Evolutionary conservation across 345 rosid genomes (phyloP).

Genomic region (Diplotaxis tenuifolia): DNA sequence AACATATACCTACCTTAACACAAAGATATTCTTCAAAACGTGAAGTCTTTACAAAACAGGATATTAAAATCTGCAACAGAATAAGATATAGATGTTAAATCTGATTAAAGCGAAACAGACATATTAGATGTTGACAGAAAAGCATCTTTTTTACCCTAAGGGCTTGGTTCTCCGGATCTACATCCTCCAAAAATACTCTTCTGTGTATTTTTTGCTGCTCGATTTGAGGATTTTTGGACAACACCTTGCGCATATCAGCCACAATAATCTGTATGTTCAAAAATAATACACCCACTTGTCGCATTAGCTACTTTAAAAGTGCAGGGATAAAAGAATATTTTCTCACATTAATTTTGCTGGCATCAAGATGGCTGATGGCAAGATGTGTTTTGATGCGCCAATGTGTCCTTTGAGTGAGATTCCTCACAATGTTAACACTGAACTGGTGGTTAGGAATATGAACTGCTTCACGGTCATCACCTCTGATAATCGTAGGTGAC

Average conservation of each 20-base stretch:
- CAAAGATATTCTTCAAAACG: slow-evolving; percentile 79
- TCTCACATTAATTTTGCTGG: slow-evolving; percentile 75
- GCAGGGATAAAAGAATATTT: background rate
- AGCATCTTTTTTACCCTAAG: slow-evolving; percentile 56
- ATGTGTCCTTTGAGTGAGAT: slow-evolving; percentile 91
- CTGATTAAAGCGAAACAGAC: background rate
- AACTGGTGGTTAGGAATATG: slow-evolving; percentile 97
- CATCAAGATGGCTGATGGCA: slow-evolving; percentile 93
- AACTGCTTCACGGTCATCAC: slow-evolving; percentile 94
- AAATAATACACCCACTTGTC: slow-evolving; percentile 13
- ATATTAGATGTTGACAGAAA: background rate
- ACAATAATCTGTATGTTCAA: slow-evolving; percentile 57
- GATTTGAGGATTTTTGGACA: slow-evolving; percentile 90
- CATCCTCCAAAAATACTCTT: slow-evolving; percentile 75
- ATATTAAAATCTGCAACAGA: slow-evolving; percentile 68
- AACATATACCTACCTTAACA: slow-evolving; percentile 62
- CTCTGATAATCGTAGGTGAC: slow-evolving; percentile 95
- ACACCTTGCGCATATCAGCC: slow-evolving; percentile 94
- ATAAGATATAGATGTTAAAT: slow-evolving; percentile 22
- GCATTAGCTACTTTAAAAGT: background rate
- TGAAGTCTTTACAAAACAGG: slow-evolving; percentile 92
- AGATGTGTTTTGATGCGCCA: slow-evolving; percentile 94
- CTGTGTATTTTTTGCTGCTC: slow-evolving; percentile 94
- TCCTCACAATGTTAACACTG: slow-evolving; percentile 81
- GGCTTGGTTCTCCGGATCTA: slow-evolving; percentile 78